These are phyloP conservation scores for Mortierella sp. DNA, from an alignment of 371 early-diverging fungal species.

Conservation along the genomic window DNA sequence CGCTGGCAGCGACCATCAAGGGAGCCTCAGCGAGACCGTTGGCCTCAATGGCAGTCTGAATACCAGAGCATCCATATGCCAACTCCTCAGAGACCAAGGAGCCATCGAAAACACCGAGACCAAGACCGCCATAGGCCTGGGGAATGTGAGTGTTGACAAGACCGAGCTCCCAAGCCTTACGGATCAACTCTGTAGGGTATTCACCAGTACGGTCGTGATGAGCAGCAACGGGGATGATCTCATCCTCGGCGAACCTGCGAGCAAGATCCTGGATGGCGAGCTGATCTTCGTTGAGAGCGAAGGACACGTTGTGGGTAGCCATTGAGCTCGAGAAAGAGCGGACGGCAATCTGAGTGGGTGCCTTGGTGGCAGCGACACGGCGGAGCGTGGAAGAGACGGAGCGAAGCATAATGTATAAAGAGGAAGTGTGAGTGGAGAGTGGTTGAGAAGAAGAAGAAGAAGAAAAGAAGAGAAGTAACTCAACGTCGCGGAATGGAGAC, in stretches of 20 bases:
- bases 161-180: conserved; percentile 97
- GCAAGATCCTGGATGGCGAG: conserved; percentile 91
- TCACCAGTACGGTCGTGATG: conserved; percentile 95
- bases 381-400: conserved; percentile 40
- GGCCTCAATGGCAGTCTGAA: conserved; percentile 97
- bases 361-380: conserved; percentile 34
- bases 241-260: conserved; percentile 91
- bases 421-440: conserved; percentile 1
- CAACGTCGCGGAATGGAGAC: too few relatives aligned
- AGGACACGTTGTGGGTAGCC: conserved; percentile 55
- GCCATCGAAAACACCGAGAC: conserved; percentile 93
- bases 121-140: conserved; percentile 88
- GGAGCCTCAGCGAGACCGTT: conserved; percentile 97
- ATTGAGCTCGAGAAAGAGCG: conserved; percentile 53
- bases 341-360: conserved; percentile 36
- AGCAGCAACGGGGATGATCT: conserved; percentile 94
- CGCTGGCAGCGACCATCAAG: conserved; percentile 89
- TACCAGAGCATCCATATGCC: conserved; percentile 96
- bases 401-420: conserved; percentile 35
- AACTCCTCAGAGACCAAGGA: conserved; percentile 94
- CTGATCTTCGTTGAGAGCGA: conserved; percentile 89
- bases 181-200: conserved; percentile 92
- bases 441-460: conserved; percentile 8
- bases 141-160: conserved; percentile 95
- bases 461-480: conserved; percentile 14